phyloP scores from a whole-genome alignment of 2,329 filamentous ascomycete genomes.

The Penicillium hesseltinei region DNA sequence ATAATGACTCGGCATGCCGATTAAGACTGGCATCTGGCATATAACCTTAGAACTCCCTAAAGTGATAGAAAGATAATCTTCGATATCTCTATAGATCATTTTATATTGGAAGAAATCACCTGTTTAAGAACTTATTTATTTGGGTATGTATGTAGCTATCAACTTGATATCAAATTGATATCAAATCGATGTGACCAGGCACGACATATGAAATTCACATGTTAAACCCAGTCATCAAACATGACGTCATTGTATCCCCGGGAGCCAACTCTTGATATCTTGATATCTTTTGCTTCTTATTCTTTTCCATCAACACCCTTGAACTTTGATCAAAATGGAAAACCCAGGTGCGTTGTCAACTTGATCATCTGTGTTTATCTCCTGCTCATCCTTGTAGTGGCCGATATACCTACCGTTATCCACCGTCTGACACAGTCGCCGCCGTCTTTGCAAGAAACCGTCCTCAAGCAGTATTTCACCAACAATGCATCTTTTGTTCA shows the following conservation, averaged over 20 bases:
- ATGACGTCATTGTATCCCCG: constrained; percentile 19
- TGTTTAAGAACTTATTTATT: background rate
- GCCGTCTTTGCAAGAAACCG: constrained; percentile 62
- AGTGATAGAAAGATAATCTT: too few species aligned
- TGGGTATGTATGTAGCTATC: too few species aligned
- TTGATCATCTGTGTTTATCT: background rate
- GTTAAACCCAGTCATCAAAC: background rate
- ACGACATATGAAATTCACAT: constrained; percentile 9
- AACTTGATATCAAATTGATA: background rate
- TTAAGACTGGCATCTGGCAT: background rate
- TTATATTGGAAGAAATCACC: background rate
- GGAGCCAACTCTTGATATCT: background rate
- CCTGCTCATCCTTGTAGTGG: constrained; percentile 32
- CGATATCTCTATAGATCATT: background rate
- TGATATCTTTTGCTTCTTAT: background rate
- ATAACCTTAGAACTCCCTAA: too few species aligned
- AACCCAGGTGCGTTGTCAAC: constrained; percentile 11
- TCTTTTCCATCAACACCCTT: background rate
- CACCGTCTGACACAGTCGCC: constrained; percentile 65
- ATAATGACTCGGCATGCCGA: background rate
- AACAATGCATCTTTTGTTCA: constrained; percentile 71
- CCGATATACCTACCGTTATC: constrained; percentile 67
- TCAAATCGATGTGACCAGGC: too few species aligned
- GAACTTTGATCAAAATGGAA: constrained; percentile 12
- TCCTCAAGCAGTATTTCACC: constrained; percentile 72